Percentiles rank a stretch among this genome's conserved stretches.
Evolutionary conservation across 495 filamentous ascomycete genomes (phyloP).

Genomic region (Friedmanniomyces endolithicus): DNA sequence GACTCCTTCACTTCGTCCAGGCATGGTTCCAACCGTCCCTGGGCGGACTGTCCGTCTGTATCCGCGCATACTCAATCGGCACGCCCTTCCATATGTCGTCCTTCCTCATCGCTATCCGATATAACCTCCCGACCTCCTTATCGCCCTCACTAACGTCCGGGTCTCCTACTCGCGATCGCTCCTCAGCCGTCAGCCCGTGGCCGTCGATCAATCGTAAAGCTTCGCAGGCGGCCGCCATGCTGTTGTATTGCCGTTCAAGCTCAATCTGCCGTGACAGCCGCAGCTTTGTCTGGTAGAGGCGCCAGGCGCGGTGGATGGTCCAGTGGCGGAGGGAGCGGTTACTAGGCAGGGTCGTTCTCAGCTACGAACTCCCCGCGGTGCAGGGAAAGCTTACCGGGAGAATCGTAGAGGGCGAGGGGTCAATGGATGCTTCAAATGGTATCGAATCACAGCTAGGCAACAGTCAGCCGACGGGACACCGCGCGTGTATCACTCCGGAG

Average conservation of each 20-base stretch:
- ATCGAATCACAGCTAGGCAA: constrained; percentile 46
- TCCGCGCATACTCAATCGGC: constrained; percentile 78
- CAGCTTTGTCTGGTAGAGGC: constrained; percentile 54
- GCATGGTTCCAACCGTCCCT: constrained; percentile 67
- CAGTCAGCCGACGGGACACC: background rate
- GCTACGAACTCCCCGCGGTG: background rate
- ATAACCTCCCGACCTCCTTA: constrained; percentile 62
- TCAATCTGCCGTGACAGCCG: constrained; percentile 47
- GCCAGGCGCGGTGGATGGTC: constrained; percentile 96
- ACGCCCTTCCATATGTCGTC: constrained; percentile 58
- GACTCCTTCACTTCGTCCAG: constrained; percentile 44
- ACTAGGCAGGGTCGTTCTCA: background rate
- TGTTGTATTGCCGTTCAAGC: constrained; percentile 63
- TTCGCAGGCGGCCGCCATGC: constrained; percentile 69
- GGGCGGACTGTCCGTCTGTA: constrained; percentile 65
- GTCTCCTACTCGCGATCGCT: constrained; percentile 37
- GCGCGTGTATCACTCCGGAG: background rate
- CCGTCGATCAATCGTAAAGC: constrained; percentile 46
- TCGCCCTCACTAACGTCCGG: constrained; percentile 40
- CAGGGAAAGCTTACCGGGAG: constrained; percentile 40
- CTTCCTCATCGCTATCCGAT: constrained; percentile 75
- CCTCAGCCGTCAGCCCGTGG: constrained; percentile 26
- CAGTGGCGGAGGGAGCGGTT: constrained; percentile 87
- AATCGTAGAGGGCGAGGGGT: constrained; percentile 72
- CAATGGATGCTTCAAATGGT: constrained; percentile 50